Conservation (phyloP, 331 rosid species). For the Acacia pycnantha region DNA sequence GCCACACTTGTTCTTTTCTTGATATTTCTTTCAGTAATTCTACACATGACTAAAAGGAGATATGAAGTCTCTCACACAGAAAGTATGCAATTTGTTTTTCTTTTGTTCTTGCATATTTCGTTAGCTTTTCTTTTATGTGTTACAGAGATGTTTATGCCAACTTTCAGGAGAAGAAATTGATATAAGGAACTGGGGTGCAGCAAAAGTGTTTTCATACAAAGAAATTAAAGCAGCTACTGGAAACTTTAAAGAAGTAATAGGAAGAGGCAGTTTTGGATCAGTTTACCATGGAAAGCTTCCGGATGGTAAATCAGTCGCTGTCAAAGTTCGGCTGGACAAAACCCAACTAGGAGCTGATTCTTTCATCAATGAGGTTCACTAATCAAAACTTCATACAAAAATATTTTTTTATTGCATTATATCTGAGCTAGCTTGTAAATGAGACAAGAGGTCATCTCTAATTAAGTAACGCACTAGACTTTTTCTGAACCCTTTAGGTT, state of each 20-base stretch:
- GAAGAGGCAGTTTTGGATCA: conserved; percentile 91
- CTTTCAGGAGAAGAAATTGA: conserved; percentile 49
- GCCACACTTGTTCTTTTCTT: conserved; percentile 48
- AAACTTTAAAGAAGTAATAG: conserved; percentile 79
- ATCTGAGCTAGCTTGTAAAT: conserved; percentile 7
- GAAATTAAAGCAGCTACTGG: conserved; percentile 84
- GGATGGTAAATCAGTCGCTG: conserved; percentile 72
- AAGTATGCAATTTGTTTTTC: conserved; percentile 43
- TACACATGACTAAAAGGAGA: conserved; percentile 51
- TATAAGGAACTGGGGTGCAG: conserved; percentile 77
- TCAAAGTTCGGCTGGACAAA: conserved; percentile 89
- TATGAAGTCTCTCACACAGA: conserved; percentile 40
- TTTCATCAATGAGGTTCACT: conserved; percentile 79
- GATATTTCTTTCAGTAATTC: conserved; percentile 39
- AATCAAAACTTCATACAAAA: not conserved
- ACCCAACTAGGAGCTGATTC: conserved; percentile 87
- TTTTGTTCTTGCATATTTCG: not conserved
- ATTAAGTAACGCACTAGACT: not conserved
- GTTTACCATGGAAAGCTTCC: conserved; percentile 86
- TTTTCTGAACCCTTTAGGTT: not conserved
- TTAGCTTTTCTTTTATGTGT: conserved; percentile 6
- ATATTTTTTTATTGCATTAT: not conserved
- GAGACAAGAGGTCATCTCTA: not conserved
- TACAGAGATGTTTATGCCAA: conserved; percentile 1
- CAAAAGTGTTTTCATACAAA: conserved; percentile 70